phyloP scores from a whole-genome alignment of 352 stramenopile genomes.

The Pythium periplocum region DNA sequence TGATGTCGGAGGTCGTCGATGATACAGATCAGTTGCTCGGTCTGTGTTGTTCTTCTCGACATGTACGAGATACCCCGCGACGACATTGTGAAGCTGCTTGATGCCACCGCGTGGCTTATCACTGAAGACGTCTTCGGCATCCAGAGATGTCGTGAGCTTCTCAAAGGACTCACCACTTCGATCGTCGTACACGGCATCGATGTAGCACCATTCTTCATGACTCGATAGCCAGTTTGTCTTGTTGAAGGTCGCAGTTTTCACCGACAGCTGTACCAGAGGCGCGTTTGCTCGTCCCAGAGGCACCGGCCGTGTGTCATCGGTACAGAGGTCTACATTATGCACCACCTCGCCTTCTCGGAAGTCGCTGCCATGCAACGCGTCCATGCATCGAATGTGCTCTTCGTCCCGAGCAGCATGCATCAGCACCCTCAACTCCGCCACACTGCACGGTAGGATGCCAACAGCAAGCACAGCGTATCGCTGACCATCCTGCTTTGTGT shows the following conservation, averaged over 20 bases:
- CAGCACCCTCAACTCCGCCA: not conserved
- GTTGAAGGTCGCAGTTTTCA: slow-evolving; percentile 21
- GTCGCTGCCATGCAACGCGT: not conserved
- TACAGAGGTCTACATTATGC: not conserved
- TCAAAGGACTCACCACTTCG: slow-evolving; percentile 10
- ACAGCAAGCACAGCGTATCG: not conserved
- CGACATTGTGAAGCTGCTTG: slow-evolving; percentile 19
- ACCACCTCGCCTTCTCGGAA: not conserved
- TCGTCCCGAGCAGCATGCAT: not conserved
- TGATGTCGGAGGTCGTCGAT: not conserved
- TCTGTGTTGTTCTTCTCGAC: not conserved
- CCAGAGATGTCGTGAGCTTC: slow-evolving; percentile 19
- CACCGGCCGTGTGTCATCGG: not conserved
- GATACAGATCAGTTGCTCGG: not conserved
- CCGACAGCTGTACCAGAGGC: slow-evolving; percentile 8
- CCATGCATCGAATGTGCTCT: not conserved
- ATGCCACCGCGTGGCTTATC: slow-evolving; percentile 10
- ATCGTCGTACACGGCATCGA: slow-evolving; percentile 14
- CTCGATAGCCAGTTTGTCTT: slow-evolving; percentile 9
- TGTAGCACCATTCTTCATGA: slow-evolving; percentile 23
- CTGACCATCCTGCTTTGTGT: not conserved
- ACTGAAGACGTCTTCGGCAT: slow-evolving; percentile 9
- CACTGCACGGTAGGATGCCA: not conserved
- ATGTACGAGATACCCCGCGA: slow-evolving; percentile 5
- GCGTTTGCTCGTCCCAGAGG: not conserved